Evolutionary conservation across 352 stramenopile genomes (phyloP).

Genomic region (Pythium angustatum): DNA sequence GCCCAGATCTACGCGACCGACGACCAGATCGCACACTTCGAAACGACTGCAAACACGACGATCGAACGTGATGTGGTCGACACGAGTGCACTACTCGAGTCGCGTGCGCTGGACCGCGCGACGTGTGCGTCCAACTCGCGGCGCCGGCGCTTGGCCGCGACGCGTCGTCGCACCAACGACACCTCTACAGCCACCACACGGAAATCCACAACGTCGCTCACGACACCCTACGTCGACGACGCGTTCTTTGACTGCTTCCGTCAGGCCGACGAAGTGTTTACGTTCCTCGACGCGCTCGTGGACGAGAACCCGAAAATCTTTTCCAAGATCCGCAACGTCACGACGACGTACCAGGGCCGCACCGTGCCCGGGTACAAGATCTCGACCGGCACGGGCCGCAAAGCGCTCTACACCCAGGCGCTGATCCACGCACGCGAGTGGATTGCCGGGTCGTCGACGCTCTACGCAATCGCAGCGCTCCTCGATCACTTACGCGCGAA

Average conservation of each 20-base stretch:
- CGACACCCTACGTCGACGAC: slow-evolving; percentile 22
- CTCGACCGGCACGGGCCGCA: slow-evolving; percentile 21
- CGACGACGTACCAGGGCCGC: slow-evolving; percentile 23
- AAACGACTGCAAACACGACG: neutral
- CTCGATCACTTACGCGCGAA: slow-evolving; percentile 23
- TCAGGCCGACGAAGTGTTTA: slow-evolving; percentile 22
- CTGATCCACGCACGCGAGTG: slow-evolving; percentile 35
- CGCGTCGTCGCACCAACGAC: slow-evolving; percentile 9
- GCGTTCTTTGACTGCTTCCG: slow-evolving; percentile 38
- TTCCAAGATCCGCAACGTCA: slow-evolving; percentile 29
- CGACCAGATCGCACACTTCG: slow-evolving; percentile 17
- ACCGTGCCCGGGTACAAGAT: slow-evolving; percentile 33
- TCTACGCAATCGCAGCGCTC: slow-evolving; percentile 28
- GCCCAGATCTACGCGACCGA: slow-evolving; percentile 26
- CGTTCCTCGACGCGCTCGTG: slow-evolving; percentile 29
- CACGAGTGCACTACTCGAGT: slow-evolving; percentile 5
- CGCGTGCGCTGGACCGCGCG: neutral
- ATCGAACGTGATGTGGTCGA: slow-evolving; percentile 17
- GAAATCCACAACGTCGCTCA: no score
- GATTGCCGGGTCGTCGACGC: slow-evolving; percentile 26
- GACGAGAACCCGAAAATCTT: slow-evolving; percentile 24
- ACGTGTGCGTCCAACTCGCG: slow-evolving; percentile 8
- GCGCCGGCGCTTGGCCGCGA: slow-evolving; percentile 1
- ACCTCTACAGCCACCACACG: no score
- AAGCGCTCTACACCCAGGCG: slow-evolving; percentile 27